Base-by-base conservation (phyloP, 1,139 yeast genomes). In the Hanseniaspora gamundiae region DNA sequence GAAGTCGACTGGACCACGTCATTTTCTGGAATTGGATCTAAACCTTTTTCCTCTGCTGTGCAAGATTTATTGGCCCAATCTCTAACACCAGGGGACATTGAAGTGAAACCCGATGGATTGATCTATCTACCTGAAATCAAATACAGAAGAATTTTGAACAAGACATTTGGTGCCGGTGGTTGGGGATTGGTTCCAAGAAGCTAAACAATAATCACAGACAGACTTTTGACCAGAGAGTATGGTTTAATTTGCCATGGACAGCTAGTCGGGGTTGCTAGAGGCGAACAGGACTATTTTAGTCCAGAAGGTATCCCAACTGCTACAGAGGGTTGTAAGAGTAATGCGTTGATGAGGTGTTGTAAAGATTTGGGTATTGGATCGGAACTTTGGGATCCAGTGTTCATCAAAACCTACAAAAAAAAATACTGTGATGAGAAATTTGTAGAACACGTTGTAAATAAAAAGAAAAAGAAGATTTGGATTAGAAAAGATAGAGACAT, bases 171-270 rank as follows among this genome's bases (percentile, higher is more conserved):
- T 2, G 96, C 98, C 2, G 98, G 98, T 21, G 97, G 95, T 1
- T 91, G 98, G 98, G 98, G 98, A 0, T 68, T 91, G 47, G 95
- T 94, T 0, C 97, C 98, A 9, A 68, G 98, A 46, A 81, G 95
- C 0, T 93, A 83, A 52, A 81, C 95, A 0, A 67, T 75, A 44
- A 77, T 91, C 26, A 80, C 94, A 1, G 65, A 69, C 29, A 70
- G 67, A 44, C 66, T 76, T 16, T 70, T 76, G n/a, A 84, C 95
- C 8, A 72, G 98, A 49, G 98, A 91, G 59, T 91, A 85, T 57
- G 97, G 88, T 0, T 67, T 91, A 44, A 70, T 91, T 9, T 83
- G 95, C 52, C 79, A 82, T 49, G 97, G 97, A 1, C 72, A 95
- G 49, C 68, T 91, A 38, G 95, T 91, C 2, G 79, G 93, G 51